A percentile compares a stretch with the other conserved stretches of the same genome.
phyloP scores from a whole-genome alignment of 108 stramenopile genomes.

The Chaetoceros muelleri region DNA sequence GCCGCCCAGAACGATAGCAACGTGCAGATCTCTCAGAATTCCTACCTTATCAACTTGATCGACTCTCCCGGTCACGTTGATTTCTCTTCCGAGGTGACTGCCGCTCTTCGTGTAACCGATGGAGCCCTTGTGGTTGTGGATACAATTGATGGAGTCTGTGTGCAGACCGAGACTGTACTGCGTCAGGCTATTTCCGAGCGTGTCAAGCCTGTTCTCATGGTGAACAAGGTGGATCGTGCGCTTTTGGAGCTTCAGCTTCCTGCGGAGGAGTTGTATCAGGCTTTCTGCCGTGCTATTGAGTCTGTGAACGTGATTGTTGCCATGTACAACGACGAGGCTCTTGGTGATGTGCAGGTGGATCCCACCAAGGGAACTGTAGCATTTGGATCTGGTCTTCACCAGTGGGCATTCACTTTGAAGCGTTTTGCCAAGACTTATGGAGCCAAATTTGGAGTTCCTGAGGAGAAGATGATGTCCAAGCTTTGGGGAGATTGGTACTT shows the following conservation, averaged over 20 bases:
- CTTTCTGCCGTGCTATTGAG: slow-evolving; percentile 98
- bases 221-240: slow-evolving; percentile 99
- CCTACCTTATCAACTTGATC: slow-evolving; percentile 99
- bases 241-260: slow-evolving; percentile 97
- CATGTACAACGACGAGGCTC: slow-evolving; percentile 96
- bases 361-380: slow-evolving; percentile 98
- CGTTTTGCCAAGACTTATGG: slow-evolving; percentile 98
- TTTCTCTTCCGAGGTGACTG: slow-evolving; percentile 99
- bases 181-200: slow-evolving; percentile 99
- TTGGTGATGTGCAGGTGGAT: slow-evolving; percentile 97
- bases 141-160: slow-evolving; percentile 99
- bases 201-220: slow-evolving; percentile 98
- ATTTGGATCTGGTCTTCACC: slow-evolving; percentile 99
- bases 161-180: slow-evolving; percentile 99
- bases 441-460: slow-evolving; percentile 94
- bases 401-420: slow-evolving; percentile 99
- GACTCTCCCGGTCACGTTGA: slow-evolving; percentile 99
- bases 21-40: slow-evolving; percentile 90
- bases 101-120: slow-evolving; percentile 99
- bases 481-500: slow-evolving; percentile 99
- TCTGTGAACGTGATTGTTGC: slow-evolving; percentile 99
- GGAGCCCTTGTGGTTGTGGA: slow-evolving; percentile 99
- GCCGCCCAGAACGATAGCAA: slow-evolving; percentile 60
- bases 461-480: slow-evolving; percentile 98
- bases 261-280: slow-evolving; percentile 99